These are phyloP conservation scores for Nymphaea colorata DNA, from an alignment of 164 flowering plant genomes.

Conservation along the genomic window DNA sequence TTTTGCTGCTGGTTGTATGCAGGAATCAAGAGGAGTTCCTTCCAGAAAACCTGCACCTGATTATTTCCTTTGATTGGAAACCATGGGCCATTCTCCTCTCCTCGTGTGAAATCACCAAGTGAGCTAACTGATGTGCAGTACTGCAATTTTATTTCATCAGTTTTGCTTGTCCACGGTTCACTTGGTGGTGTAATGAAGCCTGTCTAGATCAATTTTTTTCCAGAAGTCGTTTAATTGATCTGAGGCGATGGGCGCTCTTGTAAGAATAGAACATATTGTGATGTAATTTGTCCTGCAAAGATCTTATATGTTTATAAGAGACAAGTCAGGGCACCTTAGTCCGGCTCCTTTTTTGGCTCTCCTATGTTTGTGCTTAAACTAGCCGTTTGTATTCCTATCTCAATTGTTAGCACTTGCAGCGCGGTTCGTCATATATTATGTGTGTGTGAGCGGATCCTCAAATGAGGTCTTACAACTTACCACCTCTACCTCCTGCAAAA, in stretches of 20 bases:
- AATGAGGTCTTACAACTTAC: too few species aligned
- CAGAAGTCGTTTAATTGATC: neutral
- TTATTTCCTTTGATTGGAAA: slow-evolving; percentile 54
- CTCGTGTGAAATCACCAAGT: neutral
- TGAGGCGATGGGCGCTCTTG: neutral
- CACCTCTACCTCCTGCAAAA: too few species aligned
- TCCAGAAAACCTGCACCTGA: slow-evolving; percentile 90
- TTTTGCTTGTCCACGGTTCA: neutral
- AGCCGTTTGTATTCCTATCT: too few species aligned
- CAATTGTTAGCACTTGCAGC: too few species aligned
- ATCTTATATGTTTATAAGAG: too few species aligned
- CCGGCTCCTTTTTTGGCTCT: too few species aligned
- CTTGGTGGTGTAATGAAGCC: neutral
- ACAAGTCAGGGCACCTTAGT: too few species aligned
- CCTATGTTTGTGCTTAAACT: too few species aligned
- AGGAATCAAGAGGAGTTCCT: slow-evolving; percentile 95
- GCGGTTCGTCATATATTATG: too few species aligned
- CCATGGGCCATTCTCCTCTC: neutral
- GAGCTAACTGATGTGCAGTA: neutral
- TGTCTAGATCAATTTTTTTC: neutral
- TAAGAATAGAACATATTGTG: neutral
- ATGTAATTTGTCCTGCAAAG: too few species aligned
- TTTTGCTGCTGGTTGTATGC: slow-evolving; percentile 16
- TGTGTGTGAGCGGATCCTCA: too few species aligned
- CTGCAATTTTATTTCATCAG: neutral